Conservation (phyloP, 768 basidiomycete species). For the Suillus fuscotomentosus region DNA sequence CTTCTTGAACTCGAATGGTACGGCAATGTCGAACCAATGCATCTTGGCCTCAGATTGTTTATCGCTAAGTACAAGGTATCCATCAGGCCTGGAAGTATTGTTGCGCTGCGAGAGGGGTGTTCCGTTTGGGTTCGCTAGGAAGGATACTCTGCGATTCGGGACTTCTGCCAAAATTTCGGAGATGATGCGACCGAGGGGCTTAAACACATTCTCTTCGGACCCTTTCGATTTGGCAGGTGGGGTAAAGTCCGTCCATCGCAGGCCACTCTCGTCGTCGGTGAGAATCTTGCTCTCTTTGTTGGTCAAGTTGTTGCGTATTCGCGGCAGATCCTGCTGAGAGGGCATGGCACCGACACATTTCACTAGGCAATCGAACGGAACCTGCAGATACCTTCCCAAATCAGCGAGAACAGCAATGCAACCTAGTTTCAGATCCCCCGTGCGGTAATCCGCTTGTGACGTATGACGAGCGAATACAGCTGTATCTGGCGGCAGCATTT, state of each 20-base stretch:
- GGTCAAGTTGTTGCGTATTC: not conserved
- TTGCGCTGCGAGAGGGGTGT: not conserved
- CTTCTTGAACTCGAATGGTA: not conserved
- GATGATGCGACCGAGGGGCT: not conserved
- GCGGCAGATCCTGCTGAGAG: not conserved
- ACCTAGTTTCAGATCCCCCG: not conserved
- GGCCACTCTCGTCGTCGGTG: not conserved
- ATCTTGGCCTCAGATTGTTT: not conserved
- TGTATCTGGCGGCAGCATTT: not conserved
- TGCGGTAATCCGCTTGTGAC: not conserved
- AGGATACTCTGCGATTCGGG: not conserved
- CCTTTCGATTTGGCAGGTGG: not conserved
- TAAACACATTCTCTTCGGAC: not conserved
- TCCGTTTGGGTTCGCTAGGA: not conserved
- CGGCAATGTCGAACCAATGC: not conserved
- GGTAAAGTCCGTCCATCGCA: not conserved
- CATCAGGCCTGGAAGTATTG: not conserved
- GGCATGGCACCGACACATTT: not conserved
- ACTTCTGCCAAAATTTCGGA: not conserved
- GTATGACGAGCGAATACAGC: not conserved
- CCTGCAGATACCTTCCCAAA: not conserved
- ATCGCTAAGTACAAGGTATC: not conserved
- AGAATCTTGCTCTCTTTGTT: not conserved
- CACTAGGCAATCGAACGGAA: not conserved
- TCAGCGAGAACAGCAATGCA: too few species aligned